These are phyloP conservation scores for Zoysia japonica DNA, from an alignment of 176 grass and related monocot species.

Conservation along the genomic window DNA sequence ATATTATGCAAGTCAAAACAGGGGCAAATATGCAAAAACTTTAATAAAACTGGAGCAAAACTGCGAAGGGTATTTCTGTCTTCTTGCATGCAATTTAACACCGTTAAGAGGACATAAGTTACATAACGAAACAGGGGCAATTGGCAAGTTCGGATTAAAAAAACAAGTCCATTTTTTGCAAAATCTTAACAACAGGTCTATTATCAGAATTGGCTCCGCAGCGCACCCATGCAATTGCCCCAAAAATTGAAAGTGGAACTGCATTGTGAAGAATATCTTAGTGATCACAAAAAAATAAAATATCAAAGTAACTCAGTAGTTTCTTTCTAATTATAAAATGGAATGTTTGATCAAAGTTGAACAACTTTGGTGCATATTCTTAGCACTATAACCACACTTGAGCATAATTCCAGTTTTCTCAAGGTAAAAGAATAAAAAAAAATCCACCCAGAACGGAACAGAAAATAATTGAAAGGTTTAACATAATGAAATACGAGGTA, in stretches of 20 bases:
- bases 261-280: neutral
- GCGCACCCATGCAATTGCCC: too few relatives aligned
- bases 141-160: too few relatives aligned
- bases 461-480: constrained; percentile 3
- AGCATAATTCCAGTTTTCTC: constrained; percentile 7
- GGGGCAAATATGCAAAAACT: too few relatives aligned
- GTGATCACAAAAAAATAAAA: neutral
- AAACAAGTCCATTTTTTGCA: too few relatives aligned
- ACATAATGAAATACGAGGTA: constrained; percentile 18
- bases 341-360: constrained; percentile 6
- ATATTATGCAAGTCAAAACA: too few relatives aligned
- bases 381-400: neutral
- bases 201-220: too few relatives aligned
- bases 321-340: neutral
- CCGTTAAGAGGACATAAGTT: too few relatives aligned
- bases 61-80: too few relatives aligned
- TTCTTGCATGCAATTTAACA: too few relatives aligned
- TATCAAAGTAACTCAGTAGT: constrained; percentile 7
- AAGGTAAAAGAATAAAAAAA: constrained; percentile 32
- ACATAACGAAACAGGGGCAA: too few relatives aligned
- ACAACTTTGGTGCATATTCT: neutral
- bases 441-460: constrained; percentile 17
- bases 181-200: too few relatives aligned
- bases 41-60: too few relatives aligned
- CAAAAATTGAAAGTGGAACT: neutral